Base-by-base conservation (phyloP, 2,329 filamentous ascomycete genomes). In the Penicillium sp. region DNA sequence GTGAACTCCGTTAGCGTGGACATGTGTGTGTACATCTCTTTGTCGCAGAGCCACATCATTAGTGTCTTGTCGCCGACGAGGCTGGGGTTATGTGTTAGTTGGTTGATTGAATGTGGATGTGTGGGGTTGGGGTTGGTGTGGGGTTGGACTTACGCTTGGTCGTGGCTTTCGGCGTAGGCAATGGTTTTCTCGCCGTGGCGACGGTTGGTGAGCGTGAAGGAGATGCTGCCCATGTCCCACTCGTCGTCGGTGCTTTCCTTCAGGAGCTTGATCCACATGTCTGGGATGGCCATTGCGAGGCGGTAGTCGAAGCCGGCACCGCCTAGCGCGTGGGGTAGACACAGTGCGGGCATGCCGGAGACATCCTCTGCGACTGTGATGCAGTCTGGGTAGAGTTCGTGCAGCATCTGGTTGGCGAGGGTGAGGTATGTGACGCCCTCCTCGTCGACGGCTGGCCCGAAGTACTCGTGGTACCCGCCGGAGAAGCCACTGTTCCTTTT, bases 231-330 rank as follows among this genome's bases (percentile, higher is more conserved):
- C 70, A 98, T 85, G 62, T 97, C 87, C 93, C 93, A 98, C 9
- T 95, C 80, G 55, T 88, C 77, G 62, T 98, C 93, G 64, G 85
- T 79, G 68, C 88, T 83, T 72, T 98, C 93, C 70, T 98, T 98
- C 54, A 97, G 71, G 65, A 94, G 88, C 74, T 98, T 98, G 77
- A 98, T 98, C 82, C 94, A 98, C 82, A 98, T 87, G 69, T 98
- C 93, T 4, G 93, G 93, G 55, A 98, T 83, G 4, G 93, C 93
- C 93, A 98, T 98, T 48, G 90, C 90, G 29, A 98, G 81, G 58
- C 93, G 83, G 70, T 98, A 98, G 72, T 98, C 93, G 67, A 98
- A 98, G 24, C 93, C 93, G 59, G 97, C 82, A 54, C 93, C 93
- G 17, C 93, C 93, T 2, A 96, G 76, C 1, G 85, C 84, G 34